Evolutionary conservation across 2,329 filamentous ascomycete species (phyloP).

Genomic region (Colletotrichum caudatum): DNA sequence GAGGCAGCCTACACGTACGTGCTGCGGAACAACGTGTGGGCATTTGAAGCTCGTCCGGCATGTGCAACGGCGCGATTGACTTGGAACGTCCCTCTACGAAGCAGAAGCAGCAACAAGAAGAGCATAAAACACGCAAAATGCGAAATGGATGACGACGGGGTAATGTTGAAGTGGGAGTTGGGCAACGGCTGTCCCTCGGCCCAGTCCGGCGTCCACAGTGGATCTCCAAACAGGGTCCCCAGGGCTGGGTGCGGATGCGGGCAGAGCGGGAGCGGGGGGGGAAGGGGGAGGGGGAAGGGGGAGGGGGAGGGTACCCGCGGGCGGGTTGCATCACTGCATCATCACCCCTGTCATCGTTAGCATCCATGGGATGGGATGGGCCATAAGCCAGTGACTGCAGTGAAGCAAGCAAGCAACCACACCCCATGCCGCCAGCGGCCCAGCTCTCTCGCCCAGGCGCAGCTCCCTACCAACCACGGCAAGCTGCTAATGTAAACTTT

Average conservation of each 20-base stretch:
- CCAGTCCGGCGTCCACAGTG: conserved; percentile 32
- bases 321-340: conserved; percentile 25
- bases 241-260: conserved; percentile 14
- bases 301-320: not conserved
- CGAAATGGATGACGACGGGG: not conserved
- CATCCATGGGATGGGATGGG: not conserved
- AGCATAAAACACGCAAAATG: not conserved
- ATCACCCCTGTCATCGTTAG: conserved; percentile 27
- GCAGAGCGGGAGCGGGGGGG: conserved; percentile 25
- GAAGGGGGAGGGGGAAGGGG: not conserved
- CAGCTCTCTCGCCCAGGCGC: not conserved
- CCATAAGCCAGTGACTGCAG: not conserved
- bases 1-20: not conserved
- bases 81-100: not conserved
- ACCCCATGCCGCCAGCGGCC: not conserved
- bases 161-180: conserved; percentile 12
- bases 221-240: conserved; percentile 18
- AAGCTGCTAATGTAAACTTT: not conserved
- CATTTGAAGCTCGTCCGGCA: not conserved
- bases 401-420: conserved; percentile 2
- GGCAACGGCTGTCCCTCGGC: conserved; percentile 10
- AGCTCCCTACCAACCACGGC: not conserved
- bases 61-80: not conserved
- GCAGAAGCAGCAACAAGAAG: not conserved
- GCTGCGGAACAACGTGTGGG: not conserved